Evolutionary conservation across 768 basidiomycete species (phyloP).

Genomic region (Suillus fuscotomentosus): DNA sequence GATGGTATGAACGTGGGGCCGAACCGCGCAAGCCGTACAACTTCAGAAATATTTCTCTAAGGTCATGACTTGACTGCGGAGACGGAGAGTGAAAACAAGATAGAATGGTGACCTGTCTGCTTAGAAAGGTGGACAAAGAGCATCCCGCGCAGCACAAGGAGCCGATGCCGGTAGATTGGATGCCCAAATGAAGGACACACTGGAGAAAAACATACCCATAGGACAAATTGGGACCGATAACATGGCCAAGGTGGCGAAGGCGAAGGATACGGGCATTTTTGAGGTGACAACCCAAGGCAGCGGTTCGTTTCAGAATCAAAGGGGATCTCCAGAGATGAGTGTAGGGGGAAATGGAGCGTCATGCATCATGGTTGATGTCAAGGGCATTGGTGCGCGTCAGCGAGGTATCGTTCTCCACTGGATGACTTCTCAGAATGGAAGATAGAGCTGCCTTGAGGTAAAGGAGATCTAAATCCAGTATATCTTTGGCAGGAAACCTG

Average conservation of each 20-base stretch:
- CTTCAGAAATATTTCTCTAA: neutral
- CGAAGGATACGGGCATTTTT: neutral
- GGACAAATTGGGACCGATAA: neutral
- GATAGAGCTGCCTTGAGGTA: neutral
- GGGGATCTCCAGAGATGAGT: neutral
- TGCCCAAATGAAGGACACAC: neutral
- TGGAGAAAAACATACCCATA: neutral
- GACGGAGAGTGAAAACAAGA: neutral
- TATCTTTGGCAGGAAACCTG: neutral
- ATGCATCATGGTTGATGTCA: neutral
- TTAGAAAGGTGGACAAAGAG: neutral
- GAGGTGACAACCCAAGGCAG: neutral
- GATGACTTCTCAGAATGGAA: neutral
- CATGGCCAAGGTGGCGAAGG: neutral
- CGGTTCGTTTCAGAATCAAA: constrained; percentile 1
- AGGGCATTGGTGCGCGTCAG: neutral
- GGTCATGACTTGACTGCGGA: neutral
- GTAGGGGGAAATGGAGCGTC: neutral
- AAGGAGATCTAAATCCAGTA: neutral
- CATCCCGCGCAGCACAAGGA: neutral
- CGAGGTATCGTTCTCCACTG: neutral
- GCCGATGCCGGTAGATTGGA: neutral
- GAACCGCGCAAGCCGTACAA: neutral
- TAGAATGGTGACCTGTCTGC: neutral
- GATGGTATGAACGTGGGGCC: neutral